Evolutionary conservation across 148 eudicot species (phyloP), one percentile per base, ranked within the genome.

Genomic region (Dysphania ambrosioides): DNA sequence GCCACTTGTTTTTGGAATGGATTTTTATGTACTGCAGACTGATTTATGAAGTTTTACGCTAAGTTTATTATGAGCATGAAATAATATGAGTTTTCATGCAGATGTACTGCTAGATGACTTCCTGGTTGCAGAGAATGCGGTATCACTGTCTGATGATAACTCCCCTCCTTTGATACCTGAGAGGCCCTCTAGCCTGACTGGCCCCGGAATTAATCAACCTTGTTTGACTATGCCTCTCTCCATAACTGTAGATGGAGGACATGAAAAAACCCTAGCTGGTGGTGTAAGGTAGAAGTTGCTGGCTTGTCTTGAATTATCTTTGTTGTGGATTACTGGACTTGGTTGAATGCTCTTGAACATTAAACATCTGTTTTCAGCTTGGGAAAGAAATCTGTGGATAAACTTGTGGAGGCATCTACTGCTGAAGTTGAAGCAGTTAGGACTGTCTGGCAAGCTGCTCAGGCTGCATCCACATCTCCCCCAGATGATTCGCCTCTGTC

Each of bases 361-460:
- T 40, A 13, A 66, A 19, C 66, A 70, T 73, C 35, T 51, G 71
- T 75, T 73, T 29, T 74, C 87, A 90, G 96, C 74, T 79, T 75
- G 78, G 90, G 82, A 71, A 84, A 79, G 72, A 85, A 85, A 70
- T 85, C 92, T 12, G 78, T 88, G 82, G 91, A 90, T 75, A 95
- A 86, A 81, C 91, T 92, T 69, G 93, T 85, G 24, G 90, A 89
- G 82, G 89, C 89, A 67, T 92, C 96, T 77, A 83, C 96, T 57
- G 98, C 96, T 77, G 98, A 92, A 83, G 93, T 93, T 40, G 96
- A 92, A 83, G 97, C 90, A 70, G 97, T 93, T 66, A 84, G 81
- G 81, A 88, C 93, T 60, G 97, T 95, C 72, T 92, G 97, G 98
- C 96, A 95, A 88, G 95, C 92, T 78, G 96, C 83, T 29, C 93